phyloP scores from a whole-genome alignment of 306 rosid genomes.

The Sicyos baderoa region DNA sequence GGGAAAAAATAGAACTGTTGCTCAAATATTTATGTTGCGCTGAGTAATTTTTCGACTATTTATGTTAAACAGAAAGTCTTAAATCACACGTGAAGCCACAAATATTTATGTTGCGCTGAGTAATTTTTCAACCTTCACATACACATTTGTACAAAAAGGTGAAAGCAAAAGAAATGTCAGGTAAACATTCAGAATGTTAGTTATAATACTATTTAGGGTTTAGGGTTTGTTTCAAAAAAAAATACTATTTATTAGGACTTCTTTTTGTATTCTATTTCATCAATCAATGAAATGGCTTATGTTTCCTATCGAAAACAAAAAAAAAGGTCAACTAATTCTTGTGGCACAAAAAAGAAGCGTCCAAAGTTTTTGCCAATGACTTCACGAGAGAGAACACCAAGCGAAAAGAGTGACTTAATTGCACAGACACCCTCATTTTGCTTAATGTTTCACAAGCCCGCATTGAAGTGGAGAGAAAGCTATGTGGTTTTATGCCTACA shows the following conservation, averaged over 20 bases:
- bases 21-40: background rate
- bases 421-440: too few species aligned
- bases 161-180: background rate
- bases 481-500: too few species aligned
- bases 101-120: background rate
- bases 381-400: too few species aligned
- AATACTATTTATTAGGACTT: background rate
- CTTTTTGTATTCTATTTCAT: background rate
- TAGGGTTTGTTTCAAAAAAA: too few species aligned
- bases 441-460: too few species aligned
- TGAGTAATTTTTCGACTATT: background rate
- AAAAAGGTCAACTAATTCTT: too few species aligned
- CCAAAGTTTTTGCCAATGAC: too few species aligned
- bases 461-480: too few species aligned
- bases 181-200: background rate
- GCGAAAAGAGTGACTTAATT: too few species aligned
- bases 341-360: too few species aligned
- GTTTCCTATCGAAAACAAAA: background rate
- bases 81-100: slow-evolving; percentile 7
- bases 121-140: background rate
- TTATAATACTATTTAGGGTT: background rate
- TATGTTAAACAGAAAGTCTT: too few species aligned
- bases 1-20: background rate
- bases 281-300: background rate
- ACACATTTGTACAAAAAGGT: background rate